phyloP scores from a whole-genome alignment of 305 asterid genomes.

The Fraxinus sp. region DNA sequence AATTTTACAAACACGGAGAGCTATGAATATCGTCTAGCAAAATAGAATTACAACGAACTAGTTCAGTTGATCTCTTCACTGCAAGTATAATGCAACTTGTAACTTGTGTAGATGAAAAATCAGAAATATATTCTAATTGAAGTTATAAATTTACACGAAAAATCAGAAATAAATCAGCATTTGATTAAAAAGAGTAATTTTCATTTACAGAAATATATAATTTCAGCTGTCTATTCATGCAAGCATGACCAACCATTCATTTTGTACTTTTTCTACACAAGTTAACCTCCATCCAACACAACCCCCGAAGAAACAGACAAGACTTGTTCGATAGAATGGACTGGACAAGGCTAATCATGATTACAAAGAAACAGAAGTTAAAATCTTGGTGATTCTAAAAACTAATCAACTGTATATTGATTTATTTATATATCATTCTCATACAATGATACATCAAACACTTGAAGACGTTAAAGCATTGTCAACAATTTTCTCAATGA shows the following conservation, averaged over 20 bases:
- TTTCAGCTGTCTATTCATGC: not conserved
- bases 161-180: not conserved
- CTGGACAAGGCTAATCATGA: not conserved
- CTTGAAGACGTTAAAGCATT: constrained; percentile 25
- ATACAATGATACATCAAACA: constrained; percentile 14
- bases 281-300: not conserved
- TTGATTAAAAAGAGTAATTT: not conserved
- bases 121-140: not conserved
- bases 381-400: not conserved
- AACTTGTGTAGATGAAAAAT: not conserved
- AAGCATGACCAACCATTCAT: not conserved
- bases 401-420: not conserved
- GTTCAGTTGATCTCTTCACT: not conserved
- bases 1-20: not conserved
- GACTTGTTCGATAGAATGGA: not conserved
- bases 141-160: not conserved
- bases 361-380: too few relatives aligned
- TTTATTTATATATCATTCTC: not conserved
- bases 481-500: constrained; percentile 28
- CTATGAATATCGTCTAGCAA: not conserved
- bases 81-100: not conserved
- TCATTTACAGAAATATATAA: not conserved
- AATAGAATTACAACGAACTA: not conserved
- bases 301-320: not conserved
- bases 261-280: not conserved